phyloP scores from a whole-genome alignment of 345 rosid species.

The Jatropha curcas region DNA sequence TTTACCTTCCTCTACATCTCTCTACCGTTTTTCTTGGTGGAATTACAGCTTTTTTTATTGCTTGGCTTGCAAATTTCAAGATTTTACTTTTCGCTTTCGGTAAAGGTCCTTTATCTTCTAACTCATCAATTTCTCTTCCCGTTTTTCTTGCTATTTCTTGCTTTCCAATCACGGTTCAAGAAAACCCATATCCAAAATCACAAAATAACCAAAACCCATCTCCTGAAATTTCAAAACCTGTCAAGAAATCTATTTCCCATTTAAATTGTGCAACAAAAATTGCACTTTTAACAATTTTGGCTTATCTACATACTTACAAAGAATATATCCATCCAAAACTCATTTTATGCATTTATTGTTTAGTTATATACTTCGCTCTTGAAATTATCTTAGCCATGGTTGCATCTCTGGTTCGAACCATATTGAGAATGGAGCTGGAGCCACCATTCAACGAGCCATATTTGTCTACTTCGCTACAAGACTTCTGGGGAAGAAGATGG shows the following conservation, averaged over 20 bases:
- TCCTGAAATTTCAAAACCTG: not conserved
- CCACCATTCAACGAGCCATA: conserved; percentile 23
- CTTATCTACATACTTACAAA: not conserved
- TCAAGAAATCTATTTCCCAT: not conserved
- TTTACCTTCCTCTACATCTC: conserved; percentile 21
- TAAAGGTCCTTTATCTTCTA: conserved; percentile 18
- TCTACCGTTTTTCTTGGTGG: conserved; percentile 6
- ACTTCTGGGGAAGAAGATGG: conserved; percentile 77
- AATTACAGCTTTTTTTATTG: conserved; percentile 12
- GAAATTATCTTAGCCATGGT: conserved; percentile 7
- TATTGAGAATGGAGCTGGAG: conserved; percentile 10
- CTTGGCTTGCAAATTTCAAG: conserved; percentile 26
- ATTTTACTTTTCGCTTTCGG: conserved; percentile 18
- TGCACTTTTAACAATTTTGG: not conserved
- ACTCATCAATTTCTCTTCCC: not conserved
- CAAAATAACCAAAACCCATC: not conserved
- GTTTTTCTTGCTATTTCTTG: conserved; percentile 4
- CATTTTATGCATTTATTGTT: not conserved
- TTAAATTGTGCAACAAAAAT: conserved; percentile 1
- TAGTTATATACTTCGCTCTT: conserved; percentile 6
- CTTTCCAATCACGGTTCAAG: conserved; percentile 15
- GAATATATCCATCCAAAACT: conserved; percentile 8
- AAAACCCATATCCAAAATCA: not conserved
- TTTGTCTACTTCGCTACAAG: conserved; percentile 58
- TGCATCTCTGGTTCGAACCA: not conserved